Conservation (phyloP, 257 asterid genomes). For the Primulina tabacum region DNA sequence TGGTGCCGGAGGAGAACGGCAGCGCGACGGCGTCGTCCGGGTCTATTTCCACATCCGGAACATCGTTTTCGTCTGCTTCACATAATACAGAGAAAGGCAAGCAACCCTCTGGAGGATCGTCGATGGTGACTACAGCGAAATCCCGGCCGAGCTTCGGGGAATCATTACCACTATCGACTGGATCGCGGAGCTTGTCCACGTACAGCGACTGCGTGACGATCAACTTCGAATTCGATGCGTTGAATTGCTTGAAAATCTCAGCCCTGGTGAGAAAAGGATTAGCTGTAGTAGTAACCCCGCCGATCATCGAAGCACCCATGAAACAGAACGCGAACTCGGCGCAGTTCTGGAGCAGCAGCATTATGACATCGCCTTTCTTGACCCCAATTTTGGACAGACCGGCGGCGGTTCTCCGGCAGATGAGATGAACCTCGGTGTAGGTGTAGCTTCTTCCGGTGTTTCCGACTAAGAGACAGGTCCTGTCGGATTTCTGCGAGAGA, state of each 20-base stretch:
- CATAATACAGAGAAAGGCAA: constrained; percentile 51
- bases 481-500: constrained; percentile 26
- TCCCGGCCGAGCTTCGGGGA: constrained; percentile 38
- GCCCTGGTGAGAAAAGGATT: constrained; percentile 60
- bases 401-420: constrained; percentile 59
- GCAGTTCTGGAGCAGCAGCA: constrained; percentile 70
- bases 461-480: constrained; percentile 54
- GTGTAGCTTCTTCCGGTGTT: constrained; percentile 42
- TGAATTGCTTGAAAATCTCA: constrained; percentile 68
- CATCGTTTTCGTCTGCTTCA: constrained; percentile 36
- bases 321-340: constrained; percentile 73
- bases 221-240: constrained; percentile 46
- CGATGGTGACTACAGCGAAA: constrained; percentile 50
- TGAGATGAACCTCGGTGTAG: constrained; percentile 51
- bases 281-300: constrained; percentile 61
- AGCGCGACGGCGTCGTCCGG: constrained; percentile 67
- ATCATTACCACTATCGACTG: constrained; percentile 19
- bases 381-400: constrained; percentile 53
- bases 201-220: constrained; percentile 66
- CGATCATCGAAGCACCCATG: constrained; percentile 73
- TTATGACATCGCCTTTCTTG: constrained; percentile 53
- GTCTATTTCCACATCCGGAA: constrained; percentile 34
- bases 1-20: constrained; percentile 81
- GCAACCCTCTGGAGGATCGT: constrained; percentile 56
- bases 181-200: constrained; percentile 61